A percentile compares a stretch with the other conserved stretches of the same genome.
phyloP scores from a whole-genome alignment of 345 rosid species.

The Streptanthus diversifolius region DNA sequence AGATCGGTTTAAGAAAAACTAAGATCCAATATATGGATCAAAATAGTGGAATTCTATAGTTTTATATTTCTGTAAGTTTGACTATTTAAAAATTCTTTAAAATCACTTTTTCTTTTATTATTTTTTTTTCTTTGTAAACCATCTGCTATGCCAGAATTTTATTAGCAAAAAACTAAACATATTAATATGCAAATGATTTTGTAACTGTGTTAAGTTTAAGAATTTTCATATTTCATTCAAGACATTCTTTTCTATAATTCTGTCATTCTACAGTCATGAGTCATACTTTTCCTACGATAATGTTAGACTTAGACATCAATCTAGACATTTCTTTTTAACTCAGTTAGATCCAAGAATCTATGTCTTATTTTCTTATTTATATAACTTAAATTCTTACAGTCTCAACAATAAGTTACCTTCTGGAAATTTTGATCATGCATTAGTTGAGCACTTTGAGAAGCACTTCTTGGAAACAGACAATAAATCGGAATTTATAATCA shows the following conservation, averaged over 20 bases:
- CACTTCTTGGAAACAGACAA: background rate
- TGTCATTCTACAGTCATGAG: background rate
- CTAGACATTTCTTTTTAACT: background rate
- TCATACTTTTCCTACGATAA: background rate
- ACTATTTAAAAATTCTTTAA: background rate
- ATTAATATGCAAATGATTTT: background rate
- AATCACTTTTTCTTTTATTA: background rate
- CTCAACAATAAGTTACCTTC: background rate
- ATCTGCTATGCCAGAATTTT: background rate
- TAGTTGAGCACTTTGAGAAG: slow-evolving; percentile 8
- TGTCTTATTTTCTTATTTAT: background rate
- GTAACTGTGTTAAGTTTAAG: background rate
- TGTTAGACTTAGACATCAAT: background rate
- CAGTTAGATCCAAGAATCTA: background rate
- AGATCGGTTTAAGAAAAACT: background rate
- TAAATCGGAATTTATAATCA: background rate
- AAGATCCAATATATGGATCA: background rate
- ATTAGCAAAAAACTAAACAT: background rate
- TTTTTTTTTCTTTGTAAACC: background rate
- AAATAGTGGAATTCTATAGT: background rate
- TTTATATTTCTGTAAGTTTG: background rate
- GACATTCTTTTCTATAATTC: background rate
- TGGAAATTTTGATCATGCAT: background rate
- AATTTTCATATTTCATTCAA: background rate
- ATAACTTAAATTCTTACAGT: background rate